Evolutionary conservation across 208 protist species (phyloP), one percentile per base, ranked within the genome.

Genomic region (Wallacemonas sp.): DNA sequence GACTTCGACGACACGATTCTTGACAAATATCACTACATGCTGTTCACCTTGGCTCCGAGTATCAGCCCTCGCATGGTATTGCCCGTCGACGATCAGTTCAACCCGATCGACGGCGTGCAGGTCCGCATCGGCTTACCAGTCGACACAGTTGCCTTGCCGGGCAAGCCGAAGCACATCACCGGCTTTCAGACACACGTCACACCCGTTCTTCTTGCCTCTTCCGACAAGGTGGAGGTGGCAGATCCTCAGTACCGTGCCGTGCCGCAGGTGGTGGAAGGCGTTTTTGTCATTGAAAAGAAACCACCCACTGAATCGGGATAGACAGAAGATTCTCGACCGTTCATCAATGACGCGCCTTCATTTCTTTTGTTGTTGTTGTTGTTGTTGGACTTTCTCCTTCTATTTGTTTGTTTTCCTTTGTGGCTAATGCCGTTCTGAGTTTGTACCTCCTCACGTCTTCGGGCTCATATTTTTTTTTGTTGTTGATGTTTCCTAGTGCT

Each of bases 161-260:
- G 98, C 37, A 97, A 97, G 70, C 98, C 98, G 4, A 99, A 99
- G 80, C 78, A 95, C 0, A 99, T 99, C 85, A 99, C 99, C 10
- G 98, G 98, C 44, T 99, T 99, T 77, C 98, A 99, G 74, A 99
- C 98, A n/a, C 97, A 99, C 66, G 98, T 78, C 3, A 99, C 99
- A 1, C 99, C 99, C 26, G 97, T 99, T 3, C 82, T 99, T n/a
- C 66, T 99, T 5, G 92, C 79, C 29, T 83, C 85, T 1, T 94
- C 89, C 1, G 98, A 99, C 63, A 90, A 98, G 64, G 98, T 98
- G 17, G 98, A 99, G 76, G 79, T 99, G 8, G 98, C 97, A 1
- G 97, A 97, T 19, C 81, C 94, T 15, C 94, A 99, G 68, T 99
- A 90, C 62, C 60, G 66, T 1, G 63, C 93, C 0, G 68, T 97